Conservation (phyloP, 2,329 filamentous ascomycete genomes). For the Domatiomyces globalis region DNA sequence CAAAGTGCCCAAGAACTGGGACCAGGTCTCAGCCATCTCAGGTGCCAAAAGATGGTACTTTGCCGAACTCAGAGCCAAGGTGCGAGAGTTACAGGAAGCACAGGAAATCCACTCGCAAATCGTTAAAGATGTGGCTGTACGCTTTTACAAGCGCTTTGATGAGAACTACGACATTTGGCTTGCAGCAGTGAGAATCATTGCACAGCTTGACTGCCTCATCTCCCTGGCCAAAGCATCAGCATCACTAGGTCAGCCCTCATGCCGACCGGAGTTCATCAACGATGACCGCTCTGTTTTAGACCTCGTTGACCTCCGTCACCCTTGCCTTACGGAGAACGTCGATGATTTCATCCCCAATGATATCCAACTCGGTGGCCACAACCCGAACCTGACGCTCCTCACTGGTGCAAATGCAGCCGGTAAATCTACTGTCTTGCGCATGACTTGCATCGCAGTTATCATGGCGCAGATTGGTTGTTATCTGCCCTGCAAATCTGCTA, state of each 20-base stretch:
- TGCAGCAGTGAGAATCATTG: constrained; percentile 72
- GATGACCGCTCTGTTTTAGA: constrained; percentile 75
- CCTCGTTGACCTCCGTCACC: constrained; percentile 82
- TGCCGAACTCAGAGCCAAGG: constrained; percentile 62
- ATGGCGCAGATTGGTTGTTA: constrained; percentile 95
- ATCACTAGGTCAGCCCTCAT: constrained; percentile 71
- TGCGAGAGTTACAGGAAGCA: constrained; percentile 79
- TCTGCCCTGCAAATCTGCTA: constrained; percentile 68
- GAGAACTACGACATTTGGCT: constrained; percentile 75
- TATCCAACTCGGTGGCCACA: constrained; percentile 66
- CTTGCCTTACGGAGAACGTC: constrained; percentile 80
- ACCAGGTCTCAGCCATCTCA: constrained; percentile 89
- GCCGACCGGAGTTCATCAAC: constrained; percentile 76
- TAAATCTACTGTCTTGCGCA: constrained; percentile 89
- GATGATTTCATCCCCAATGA: constrained; percentile 96
- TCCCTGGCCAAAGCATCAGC: constrained; percentile 80
- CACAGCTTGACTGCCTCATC: constrained; percentile 88
- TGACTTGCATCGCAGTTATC: constrained; percentile 94
- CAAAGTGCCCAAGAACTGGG: constrained; percentile 77
- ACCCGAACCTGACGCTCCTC: constrained; percentile 73
- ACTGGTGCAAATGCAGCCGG: constrained; percentile 95
- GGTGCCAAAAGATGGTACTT: constrained; percentile 92
- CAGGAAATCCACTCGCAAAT: constrained; percentile 90
- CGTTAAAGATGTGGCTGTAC: constrained; percentile 66
- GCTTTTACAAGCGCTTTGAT: constrained; percentile 81